phyloP scores from a whole-genome alignment of 2,329 filamentous ascomycete genomes.

The Emergomyces orientalis region DNA sequence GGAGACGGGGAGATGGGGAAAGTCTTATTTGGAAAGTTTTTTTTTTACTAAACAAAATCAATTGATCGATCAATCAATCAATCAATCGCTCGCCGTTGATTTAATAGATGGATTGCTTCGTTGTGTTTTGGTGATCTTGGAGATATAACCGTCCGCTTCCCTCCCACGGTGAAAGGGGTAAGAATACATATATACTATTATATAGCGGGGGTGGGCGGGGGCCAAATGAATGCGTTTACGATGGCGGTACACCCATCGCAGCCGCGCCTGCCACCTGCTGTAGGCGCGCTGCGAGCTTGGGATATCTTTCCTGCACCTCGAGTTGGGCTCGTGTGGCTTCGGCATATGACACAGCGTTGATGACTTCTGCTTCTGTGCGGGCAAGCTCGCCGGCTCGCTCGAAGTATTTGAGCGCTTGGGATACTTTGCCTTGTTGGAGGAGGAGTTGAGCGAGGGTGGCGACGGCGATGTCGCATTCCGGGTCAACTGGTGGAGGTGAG shows the following conservation, averaged over 20 bases:
- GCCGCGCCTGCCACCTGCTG: conserved; percentile 47
- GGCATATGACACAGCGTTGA: conserved; percentile 93
- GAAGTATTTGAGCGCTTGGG: conserved; percentile 91
- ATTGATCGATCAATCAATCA: too few species aligned
- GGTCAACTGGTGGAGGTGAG: conserved; percentile 59
- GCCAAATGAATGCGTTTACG: not conserved
- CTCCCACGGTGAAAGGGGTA: not conserved
- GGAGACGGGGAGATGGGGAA: not conserved
- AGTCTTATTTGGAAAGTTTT: too few species aligned
- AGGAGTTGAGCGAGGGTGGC: conserved; percentile 97
- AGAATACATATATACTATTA: not conserved
- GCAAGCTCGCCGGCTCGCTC: conserved; percentile 91
- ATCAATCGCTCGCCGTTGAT: too few species aligned
- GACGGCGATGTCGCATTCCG: conserved; percentile 96
- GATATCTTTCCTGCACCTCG: conserved; percentile 81
- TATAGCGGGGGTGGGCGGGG: not conserved
- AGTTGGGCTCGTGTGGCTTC: conserved; percentile 95
- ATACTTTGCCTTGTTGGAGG: conserved; percentile 94
- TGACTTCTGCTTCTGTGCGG: conserved; percentile 86
- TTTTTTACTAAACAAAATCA: not conserved
- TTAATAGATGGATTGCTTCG: too few species aligned
- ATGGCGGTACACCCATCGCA: conserved; percentile 27
- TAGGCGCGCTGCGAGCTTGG: conserved; percentile 64
- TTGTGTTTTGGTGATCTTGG: too few species aligned
- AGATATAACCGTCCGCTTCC: too few species aligned